Conservation (phyloP, 106 monocot genomes). For the Xerophyta viscosa region DNA sequence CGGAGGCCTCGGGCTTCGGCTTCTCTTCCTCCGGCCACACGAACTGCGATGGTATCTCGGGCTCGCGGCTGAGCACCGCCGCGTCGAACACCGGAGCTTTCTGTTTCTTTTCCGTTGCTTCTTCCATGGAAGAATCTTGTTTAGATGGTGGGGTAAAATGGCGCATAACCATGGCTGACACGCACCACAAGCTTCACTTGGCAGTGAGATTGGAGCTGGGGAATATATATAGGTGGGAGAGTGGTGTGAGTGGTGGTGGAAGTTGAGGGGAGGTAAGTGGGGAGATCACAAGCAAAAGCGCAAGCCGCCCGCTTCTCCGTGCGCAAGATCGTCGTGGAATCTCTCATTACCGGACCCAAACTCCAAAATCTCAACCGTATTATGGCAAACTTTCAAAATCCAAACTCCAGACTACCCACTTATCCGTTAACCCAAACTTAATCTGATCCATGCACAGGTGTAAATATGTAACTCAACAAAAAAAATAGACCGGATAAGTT, state of each 20-base stretch:
- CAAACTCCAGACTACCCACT: no score
- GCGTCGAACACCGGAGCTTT: constrained; percentile 40
- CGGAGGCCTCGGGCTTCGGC: constrained; percentile 34
- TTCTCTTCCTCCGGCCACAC: constrained; percentile 60
- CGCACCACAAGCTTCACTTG: neutral
- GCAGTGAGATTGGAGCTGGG: neutral
- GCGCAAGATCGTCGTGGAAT: no score
- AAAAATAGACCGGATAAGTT: no score
- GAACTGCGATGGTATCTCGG: constrained; percentile 53
- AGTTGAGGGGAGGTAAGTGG: neutral
- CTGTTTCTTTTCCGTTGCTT: neutral
- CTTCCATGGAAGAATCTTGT: neutral
- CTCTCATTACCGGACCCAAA: no score
- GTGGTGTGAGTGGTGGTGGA: neutral
- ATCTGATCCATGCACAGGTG: no score
- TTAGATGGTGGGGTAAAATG: neutral
- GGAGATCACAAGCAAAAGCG: neutral
- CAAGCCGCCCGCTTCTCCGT: no score
- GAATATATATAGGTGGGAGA: neutral
- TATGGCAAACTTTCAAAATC: no score
- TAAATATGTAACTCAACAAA: no score
- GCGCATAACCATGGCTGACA: neutral
- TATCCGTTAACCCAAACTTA: no score
- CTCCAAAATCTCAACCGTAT: no score
- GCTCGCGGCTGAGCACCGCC: constrained; percentile 18